Percentiles rank a stretch among this genome's conserved stretches.
These are phyloP conservation scores for Termitomyces sp. DNA, from an alignment of 1,284 basidiomycete species.

Conservation along the genomic window DNA sequence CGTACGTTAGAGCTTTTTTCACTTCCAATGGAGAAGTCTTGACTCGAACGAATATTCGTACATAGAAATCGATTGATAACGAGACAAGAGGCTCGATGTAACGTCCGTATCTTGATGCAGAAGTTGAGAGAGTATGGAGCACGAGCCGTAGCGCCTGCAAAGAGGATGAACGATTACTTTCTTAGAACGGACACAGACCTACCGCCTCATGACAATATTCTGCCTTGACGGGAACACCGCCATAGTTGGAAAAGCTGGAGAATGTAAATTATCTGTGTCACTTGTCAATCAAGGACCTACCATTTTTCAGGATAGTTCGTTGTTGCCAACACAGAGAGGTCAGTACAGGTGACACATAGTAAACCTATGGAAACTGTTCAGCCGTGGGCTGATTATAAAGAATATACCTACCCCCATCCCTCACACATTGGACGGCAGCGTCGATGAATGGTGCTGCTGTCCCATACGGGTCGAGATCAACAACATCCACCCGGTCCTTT, in stretches of 20 bases:
- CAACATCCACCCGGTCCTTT: constrained; percentile 79
- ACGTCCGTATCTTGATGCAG: constrained; percentile 89
- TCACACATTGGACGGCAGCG: constrained; percentile 88
- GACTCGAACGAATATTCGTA: constrained; percentile 87
- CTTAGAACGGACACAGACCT: constrained; percentile 23
- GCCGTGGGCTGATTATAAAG: background rate
- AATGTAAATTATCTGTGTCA: background rate
- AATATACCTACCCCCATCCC: constrained; percentile 68
- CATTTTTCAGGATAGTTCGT: constrained; percentile 97
- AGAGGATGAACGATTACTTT: constrained; percentile 2
- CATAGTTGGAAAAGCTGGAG: constrained; percentile 87
- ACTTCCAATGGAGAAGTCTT: constrained; percentile 78
- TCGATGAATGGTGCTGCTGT: constrained; percentile 97
- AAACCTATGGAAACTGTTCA: constrained; percentile 50
- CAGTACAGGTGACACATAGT: constrained; percentile 95
- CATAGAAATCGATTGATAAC: constrained; percentile 97
- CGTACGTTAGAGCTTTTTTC: constrained; percentile 77
- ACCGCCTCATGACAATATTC: constrained; percentile 95
- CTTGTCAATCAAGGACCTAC: constrained; percentile 36
- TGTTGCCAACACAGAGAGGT: constrained; percentile 90
- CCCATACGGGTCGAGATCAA: constrained; percentile 97
- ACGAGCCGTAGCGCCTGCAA: constrained; percentile 82
- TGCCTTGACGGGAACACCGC: constrained; percentile 86
- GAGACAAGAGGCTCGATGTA: constrained; percentile 90
- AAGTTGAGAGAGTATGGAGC: constrained; percentile 78